phyloP scores from a whole-genome alignment of 106 monocot species.

The Alisma plantagoaquatica region DNA sequence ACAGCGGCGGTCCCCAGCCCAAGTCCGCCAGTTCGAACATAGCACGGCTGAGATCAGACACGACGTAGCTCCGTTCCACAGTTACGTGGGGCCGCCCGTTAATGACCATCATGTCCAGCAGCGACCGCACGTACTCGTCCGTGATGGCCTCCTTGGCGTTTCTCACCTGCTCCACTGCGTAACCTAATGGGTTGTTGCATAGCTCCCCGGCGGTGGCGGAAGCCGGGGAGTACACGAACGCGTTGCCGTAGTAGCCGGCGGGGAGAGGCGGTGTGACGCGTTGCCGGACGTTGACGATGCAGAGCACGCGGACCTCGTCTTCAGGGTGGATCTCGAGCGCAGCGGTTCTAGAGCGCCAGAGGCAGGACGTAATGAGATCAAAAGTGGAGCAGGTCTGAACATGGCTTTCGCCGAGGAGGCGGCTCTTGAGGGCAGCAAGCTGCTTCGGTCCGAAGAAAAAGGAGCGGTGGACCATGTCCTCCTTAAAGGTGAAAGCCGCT shows the following conservation, averaged over 20 bases:
- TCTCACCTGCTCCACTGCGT: constrained; percentile 27
- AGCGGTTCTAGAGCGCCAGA: constrained; percentile 31
- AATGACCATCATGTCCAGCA: constrained; percentile 35
- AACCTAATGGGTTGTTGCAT: constrained; percentile 10
- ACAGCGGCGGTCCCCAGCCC: constrained; percentile 38
- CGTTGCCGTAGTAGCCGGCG: constrained; percentile 45
- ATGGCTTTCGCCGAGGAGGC: constrained; percentile 13
- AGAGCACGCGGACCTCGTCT: constrained; percentile 31
- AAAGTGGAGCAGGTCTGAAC: constrained; percentile 12
- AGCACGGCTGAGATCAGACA: constrained; percentile 27
- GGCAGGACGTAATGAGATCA: constrained; percentile 34
- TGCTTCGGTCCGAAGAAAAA: constrained; percentile 43
- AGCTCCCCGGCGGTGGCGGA: constrained; percentile 18
- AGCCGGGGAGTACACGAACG: constrained; percentile 21
- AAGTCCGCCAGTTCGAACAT: constrained; percentile 31
- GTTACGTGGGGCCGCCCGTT: constrained; percentile 22
- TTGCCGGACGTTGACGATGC: constrained; percentile 23
- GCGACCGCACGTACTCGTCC: constrained; percentile 30
- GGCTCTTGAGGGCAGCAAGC: constrained; percentile 13
- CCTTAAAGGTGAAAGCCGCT: no score
- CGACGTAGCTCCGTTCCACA: constrained; percentile 11
- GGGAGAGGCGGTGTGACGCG: constrained; percentile 12
- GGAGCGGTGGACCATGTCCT: constrained; percentile 15
- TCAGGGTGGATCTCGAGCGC: constrained; percentile 21
- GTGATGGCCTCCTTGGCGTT: constrained; percentile 15